These are phyloP conservation scores for Chlamydomonas incerta DNA, from an alignment of 139 green algal species.

Conservation along the genomic window DNA sequence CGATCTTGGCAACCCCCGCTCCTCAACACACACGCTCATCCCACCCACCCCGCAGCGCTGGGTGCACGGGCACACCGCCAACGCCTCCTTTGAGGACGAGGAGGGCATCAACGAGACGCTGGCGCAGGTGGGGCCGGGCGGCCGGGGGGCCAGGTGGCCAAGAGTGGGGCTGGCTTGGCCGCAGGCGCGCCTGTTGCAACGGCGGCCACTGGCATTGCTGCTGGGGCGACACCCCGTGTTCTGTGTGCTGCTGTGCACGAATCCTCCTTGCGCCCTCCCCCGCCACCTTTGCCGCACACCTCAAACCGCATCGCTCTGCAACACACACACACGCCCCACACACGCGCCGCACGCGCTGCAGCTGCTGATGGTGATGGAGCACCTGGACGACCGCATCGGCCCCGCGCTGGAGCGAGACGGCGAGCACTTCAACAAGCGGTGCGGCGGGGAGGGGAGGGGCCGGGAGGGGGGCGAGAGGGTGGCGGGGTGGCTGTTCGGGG, in stretches of 20 bases:
- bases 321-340: no score
- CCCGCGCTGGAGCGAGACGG: constrained; percentile 90
- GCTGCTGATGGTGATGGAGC: constrained; percentile 75
- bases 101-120: constrained; percentile 64
- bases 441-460: background rate
- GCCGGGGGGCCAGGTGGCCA: no score
- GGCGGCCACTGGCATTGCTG: no score
- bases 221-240: no score
- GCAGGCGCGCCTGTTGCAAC: no score
- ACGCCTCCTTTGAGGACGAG: constrained; percentile 41
- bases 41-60: constrained; percentile 41
- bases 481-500: background rate
- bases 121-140: constrained; percentile 92
- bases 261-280: no score
- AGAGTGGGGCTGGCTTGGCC: no score
- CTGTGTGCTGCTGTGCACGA: no score
- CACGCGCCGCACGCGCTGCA: background rate
- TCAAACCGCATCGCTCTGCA: no score
- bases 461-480: background rate
- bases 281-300: no score
- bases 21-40: no score
- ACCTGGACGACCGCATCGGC: constrained; percentile 87
- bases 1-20: no score
- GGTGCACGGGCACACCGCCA: constrained; percentile 40
- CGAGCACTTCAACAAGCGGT: constrained; percentile 82